These are phyloP conservation scores for Paecilomyces niveus DNA, from an alignment of 2,329 filamentous ascomycete species.

Conservation along the genomic window DNA sequence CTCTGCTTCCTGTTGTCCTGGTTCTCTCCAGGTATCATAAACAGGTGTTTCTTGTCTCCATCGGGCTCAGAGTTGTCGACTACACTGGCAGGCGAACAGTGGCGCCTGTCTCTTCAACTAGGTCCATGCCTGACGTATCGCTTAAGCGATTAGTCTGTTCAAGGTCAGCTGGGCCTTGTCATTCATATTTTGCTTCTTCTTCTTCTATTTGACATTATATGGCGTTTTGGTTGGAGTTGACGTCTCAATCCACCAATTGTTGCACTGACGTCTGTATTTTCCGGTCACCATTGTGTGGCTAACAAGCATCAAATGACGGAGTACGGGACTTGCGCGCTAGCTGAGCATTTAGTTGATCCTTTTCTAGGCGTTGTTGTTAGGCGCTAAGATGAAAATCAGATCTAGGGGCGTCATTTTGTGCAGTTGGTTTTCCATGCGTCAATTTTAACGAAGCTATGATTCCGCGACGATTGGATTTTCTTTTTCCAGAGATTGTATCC, in stretches of 20 bases:
- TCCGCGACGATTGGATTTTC: neutral
- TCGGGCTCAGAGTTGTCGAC: too few relatives aligned
- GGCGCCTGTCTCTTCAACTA: too few relatives aligned
- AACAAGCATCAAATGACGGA: neutral
- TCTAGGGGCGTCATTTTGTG: neutral
- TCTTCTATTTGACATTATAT: neutral
- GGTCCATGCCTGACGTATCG: too few relatives aligned
- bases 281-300: neutral
- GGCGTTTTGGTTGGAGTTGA: neutral
- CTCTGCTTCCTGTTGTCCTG: neutral
- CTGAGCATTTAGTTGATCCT: neutral
- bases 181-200: neutral
- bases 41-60: neutral
- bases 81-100: too few relatives aligned
- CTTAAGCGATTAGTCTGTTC: neutral
- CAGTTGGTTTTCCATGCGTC: neutral
- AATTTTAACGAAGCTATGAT: neutral
- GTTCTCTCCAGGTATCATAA: neutral
- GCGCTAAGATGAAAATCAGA: neutral
- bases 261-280: neutral
- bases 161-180: neutral
- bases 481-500: neutral
- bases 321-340: neutral
- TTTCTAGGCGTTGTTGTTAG: neutral
- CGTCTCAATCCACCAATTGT: neutral